phyloP scores from a whole-genome alignment of 73 alveolate genomes.

The Blepharisma japonicum region DNA sequence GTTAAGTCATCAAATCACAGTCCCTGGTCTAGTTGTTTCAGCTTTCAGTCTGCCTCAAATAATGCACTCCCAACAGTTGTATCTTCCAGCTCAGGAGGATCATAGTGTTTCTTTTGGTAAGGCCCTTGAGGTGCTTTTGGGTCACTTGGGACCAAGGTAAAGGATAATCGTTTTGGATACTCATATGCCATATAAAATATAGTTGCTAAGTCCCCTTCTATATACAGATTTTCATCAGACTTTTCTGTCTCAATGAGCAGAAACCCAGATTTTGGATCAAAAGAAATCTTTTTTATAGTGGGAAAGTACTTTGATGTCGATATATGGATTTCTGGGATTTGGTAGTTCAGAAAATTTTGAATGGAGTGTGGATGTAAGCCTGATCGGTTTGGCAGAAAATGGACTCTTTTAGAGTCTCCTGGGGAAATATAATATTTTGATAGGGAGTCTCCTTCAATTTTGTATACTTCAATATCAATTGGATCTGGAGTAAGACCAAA shows the following conservation, averaged over 20 bases:
- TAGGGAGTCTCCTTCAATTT: background rate
- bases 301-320: background rate
- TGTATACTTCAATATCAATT: background rate
- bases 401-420: background rate
- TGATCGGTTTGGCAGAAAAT: background rate
- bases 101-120: conserved; percentile 1
- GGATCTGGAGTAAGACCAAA: background rate
- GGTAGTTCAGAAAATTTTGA: background rate
- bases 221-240: background rate
- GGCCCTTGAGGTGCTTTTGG: conserved; percentile 29
- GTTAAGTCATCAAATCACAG: conserved; percentile 16
- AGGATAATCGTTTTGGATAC: background rate
- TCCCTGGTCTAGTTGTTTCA: conserved; percentile 28
- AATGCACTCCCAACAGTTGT: conserved; percentile 17
- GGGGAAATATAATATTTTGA: background rate
- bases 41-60: conserved; percentile 39
- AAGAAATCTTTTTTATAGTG: background rate
- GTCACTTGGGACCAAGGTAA: conserved; percentile 34
- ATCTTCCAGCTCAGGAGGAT: conserved; percentile 30
- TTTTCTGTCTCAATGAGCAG: background rate
- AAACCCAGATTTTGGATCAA: conserved; percentile 14
- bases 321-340: background rate
- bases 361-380: background rate
- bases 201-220: conserved; percentile 7
- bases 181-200: conserved; percentile 4